Conservation (phyloP, 2,329 filamentous ascomycete genomes). For the Didymella lethalis region DNA sequence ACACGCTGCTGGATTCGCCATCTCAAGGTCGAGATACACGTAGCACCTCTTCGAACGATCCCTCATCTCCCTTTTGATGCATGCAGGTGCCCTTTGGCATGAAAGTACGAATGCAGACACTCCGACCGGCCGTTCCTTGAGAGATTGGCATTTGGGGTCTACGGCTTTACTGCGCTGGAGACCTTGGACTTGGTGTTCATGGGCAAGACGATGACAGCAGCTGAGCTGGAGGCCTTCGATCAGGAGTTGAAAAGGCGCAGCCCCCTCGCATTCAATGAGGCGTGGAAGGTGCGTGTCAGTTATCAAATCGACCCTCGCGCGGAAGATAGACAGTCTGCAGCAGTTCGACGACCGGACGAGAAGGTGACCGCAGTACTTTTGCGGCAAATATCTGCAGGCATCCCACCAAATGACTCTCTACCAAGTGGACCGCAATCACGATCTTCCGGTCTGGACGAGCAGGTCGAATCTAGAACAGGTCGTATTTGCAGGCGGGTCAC, state of each 20-base stretch:
- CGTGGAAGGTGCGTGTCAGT: not conserved
- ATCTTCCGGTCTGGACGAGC: not conserved
- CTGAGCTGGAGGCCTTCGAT: not conserved
- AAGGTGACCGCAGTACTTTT: not conserved
- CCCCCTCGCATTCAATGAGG: not conserved
- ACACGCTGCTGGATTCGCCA: not conserved
- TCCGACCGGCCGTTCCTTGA: not conserved
- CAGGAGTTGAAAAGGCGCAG: not conserved
- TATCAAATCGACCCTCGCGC: not conserved
- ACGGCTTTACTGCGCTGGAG: not conserved
- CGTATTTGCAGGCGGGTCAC: not conserved
- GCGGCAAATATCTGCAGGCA: not conserved
- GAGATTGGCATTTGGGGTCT: not conserved
- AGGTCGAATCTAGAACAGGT: not conserved
- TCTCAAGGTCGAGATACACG: not conserved
- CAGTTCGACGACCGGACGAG: not conserved
- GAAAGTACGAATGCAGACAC: not conserved
- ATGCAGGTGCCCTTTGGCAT: not conserved
- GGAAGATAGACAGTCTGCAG: not conserved
- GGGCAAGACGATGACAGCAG: not conserved
- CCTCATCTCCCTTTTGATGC: not conserved
- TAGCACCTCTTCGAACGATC: not conserved
- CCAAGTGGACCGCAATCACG: not conserved
- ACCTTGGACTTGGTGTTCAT: not conserved
- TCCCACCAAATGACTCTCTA: not conserved